phyloP scores from a whole-genome alignment of 2,329 filamentous ascomycete genomes.

The Microdochium nivale region DNA sequence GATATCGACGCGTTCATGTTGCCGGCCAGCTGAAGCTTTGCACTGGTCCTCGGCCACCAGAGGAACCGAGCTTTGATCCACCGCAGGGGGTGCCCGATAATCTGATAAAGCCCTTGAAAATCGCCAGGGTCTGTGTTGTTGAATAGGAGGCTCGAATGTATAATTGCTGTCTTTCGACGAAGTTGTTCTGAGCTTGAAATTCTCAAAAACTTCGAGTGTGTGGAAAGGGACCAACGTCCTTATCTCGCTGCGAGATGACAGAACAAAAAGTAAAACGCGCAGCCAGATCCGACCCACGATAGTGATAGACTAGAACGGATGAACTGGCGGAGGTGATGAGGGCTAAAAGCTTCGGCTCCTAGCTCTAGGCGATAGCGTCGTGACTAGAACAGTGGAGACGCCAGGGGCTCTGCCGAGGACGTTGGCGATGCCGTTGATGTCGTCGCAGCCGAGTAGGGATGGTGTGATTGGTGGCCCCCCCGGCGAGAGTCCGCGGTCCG shows the following conservation, averaged over 20 bases:
- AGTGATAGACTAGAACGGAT: background rate
- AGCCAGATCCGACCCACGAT: background rate
- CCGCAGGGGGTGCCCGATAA: background rate
- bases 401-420: background rate
- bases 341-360: background rate
- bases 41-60: background rate
- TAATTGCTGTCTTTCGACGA: background rate
- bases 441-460: background rate
- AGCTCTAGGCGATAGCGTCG: background rate
- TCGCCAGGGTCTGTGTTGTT: no score
- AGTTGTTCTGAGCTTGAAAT: background rate
- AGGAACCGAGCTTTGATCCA: background rate
- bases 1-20: constrained; percentile 50
- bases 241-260: background rate
- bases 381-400: background rate
- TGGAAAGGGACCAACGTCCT: background rate
- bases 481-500: background rate
- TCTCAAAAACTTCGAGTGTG: background rate
- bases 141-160: no score
- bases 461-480: background rate
- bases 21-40: background rate
- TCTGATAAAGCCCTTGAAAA: no score
- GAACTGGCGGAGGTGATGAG: background rate
- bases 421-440: background rate
- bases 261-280: background rate